Evolutionary conservation across 495 filamentous ascomycete genomes (phyloP).

Genomic region (Tuber calosporum): DNA sequence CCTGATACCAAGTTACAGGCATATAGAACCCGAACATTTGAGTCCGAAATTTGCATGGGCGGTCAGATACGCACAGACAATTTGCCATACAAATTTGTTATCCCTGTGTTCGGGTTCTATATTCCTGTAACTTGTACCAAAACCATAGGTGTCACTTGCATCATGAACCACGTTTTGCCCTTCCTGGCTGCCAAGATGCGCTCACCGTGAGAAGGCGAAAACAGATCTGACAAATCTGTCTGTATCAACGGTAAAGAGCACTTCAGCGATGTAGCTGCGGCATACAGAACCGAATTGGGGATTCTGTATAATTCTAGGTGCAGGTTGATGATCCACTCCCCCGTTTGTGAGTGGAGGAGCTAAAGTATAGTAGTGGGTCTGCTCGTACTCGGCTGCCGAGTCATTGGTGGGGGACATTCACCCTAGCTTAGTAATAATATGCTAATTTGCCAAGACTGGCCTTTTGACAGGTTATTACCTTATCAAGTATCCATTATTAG

Average conservation of each 20-base stretch:
- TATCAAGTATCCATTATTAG: too few species aligned
- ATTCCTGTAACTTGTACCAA: too few species aligned
- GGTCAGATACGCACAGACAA: too few species aligned
- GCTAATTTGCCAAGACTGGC: too few species aligned
- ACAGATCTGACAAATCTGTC: conserved; percentile 57
- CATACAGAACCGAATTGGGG: conserved; percentile 60
- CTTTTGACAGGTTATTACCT: too few species aligned
- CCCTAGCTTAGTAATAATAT: too few species aligned
- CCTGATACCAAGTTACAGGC: too few species aligned
- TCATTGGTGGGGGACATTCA: too few species aligned
- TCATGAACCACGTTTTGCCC: conserved; percentile 6
- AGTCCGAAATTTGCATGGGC: too few species aligned
- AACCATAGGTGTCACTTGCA: conserved; percentile 15
- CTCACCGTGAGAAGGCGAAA: conserved; percentile 46
- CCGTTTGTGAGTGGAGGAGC: conserved; percentile 66
- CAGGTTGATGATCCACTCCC: conserved; percentile 64
- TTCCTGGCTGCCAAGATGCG: background rate
- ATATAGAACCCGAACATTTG: too few species aligned
- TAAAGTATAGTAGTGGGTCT: conserved; percentile 65
- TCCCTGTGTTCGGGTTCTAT: too few species aligned
- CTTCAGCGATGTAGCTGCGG: conserved; percentile 66
- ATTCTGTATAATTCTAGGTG: conserved; percentile 62
- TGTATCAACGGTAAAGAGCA: conserved; percentile 63
- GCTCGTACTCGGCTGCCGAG: conserved; percentile 58
- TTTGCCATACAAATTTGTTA: too few species aligned